A percentile compares a stretch with the other conserved stretches of the same genome.
Evolutionary conservation across 371 early-diverging fungal genomes (phyloP).

Genomic region (Mucor lusitanicus): DNA sequence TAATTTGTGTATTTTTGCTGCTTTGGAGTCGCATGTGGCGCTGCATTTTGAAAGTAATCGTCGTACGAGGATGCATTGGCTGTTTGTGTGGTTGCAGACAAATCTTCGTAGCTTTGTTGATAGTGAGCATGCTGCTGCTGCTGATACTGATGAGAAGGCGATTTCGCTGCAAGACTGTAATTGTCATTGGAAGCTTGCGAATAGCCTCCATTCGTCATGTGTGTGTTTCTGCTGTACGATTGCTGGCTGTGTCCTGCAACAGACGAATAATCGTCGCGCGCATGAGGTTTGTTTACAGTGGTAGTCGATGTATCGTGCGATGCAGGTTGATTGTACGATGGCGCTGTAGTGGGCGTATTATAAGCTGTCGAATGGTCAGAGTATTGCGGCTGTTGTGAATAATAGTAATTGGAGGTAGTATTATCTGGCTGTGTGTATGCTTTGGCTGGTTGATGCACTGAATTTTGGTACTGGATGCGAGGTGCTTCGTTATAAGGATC

Average conservation of each 20-base stretch:
- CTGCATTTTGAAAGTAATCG: background rate
- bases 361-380: background rate
- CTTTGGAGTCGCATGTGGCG: background rate
- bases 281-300: background rate
- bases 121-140: background rate
- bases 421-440: constrained; percentile 1
- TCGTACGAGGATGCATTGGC: background rate
- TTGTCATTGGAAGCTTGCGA: background rate
- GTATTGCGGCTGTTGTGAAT: constrained; percentile 1
- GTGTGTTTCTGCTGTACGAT: background rate
- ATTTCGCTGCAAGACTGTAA: background rate
- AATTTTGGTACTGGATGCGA: background rate
- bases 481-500: constrained; percentile 5
- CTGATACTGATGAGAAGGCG: background rate
- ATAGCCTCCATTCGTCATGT: background rate
- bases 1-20: background rate
- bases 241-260: background rate
- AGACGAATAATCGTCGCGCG: background rate
- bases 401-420: background rate
- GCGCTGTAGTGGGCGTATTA: background rate
- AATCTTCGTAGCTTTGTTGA: background rate
- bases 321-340: background rate
- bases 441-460: background rate
- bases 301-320: background rate
- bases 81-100: background rate